Evolutionary conservation across 768 basidiomycete species (phyloP).

Genomic region (Pleurotus eryngii): DNA sequence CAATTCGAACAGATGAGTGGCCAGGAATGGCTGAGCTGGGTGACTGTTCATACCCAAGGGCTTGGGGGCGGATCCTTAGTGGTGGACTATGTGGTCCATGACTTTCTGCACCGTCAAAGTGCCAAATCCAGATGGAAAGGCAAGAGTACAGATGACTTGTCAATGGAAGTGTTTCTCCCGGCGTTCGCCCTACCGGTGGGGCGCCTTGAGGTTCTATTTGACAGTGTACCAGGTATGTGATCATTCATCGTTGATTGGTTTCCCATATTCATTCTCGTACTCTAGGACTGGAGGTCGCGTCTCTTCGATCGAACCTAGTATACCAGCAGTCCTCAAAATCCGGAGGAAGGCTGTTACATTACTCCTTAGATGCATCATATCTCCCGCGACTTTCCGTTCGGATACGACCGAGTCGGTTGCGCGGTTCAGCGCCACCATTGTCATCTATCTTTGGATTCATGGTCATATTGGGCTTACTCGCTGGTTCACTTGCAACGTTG

Average conservation of each 20-base stretch:
- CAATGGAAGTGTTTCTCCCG: constrained; percentile 56
- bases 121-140: constrained; percentile 30
- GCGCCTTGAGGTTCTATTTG: constrained; percentile 59
- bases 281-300: constrained; percentile 39
- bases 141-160: constrained; percentile 25
- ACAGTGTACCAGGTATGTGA: constrained; percentile 47
- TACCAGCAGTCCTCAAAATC: constrained; percentile 40
- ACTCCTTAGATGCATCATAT: constrained; percentile 55
- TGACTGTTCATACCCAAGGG: constrained; percentile 54
- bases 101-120: constrained; percentile 11
- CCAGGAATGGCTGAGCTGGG: constrained; percentile 65
- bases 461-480: constrained; percentile 28
- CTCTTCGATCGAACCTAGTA: constrained; percentile 53
- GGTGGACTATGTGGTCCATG: constrained; percentile 65
- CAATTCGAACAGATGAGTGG: constrained; percentile 52
- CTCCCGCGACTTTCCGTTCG: constrained; percentile 46
- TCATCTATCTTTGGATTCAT: constrained; percentile 18
- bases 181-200: constrained; percentile 72
- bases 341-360: constrained; percentile 52
- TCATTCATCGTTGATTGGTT: neutral
- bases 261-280: constrained; percentile 9
- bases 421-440: constrained; percentile 9
- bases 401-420: constrained; percentile 10
- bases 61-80: constrained; percentile 48
- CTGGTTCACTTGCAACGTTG: constrained; percentile 16